These are phyloP conservation scores for Erodium trifolium DNA, from an alignment of 441 rosid species.

Conservation along the genomic window DNA sequence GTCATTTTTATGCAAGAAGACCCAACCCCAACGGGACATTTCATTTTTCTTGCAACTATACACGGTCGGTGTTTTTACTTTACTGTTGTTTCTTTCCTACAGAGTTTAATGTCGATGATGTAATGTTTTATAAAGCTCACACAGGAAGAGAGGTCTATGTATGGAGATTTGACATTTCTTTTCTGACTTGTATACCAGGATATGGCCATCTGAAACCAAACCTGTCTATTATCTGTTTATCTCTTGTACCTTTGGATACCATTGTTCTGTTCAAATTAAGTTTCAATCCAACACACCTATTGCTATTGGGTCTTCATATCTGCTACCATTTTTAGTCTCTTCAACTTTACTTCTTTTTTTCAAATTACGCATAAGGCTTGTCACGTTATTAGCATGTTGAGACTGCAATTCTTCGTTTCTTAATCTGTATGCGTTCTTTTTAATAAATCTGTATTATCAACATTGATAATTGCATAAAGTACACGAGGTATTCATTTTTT, in stretches of 20 bases:
- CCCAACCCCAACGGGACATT: background rate
- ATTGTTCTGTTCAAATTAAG: background rate
- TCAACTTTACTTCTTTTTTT: too few species aligned
- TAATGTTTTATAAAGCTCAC: slow-evolving; percentile 17
- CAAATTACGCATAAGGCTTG: too few species aligned
- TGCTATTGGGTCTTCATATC: background rate
- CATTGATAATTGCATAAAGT: too few species aligned
- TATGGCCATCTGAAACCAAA: too few species aligned
- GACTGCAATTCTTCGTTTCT: too few species aligned
- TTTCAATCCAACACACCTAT: background rate
- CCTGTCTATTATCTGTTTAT: too few species aligned
- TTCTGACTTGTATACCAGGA: too few species aligned
- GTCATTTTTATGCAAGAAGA: background rate
- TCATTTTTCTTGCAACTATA: background rate
- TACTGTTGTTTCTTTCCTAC: background rate
- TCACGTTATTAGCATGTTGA: too few species aligned
- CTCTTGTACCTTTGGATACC: background rate
- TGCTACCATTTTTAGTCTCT: too few species aligned
- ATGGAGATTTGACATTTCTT: slow-evolving; percentile 15
- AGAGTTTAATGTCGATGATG: slow-evolving; percentile 16
- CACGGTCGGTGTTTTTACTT: slow-evolving; percentile 12
- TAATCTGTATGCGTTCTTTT: too few species aligned
- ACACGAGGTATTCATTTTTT: too few species aligned
- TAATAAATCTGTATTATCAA: too few species aligned
- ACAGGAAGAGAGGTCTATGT: slow-evolving; percentile 15